Base-by-base conservation (phyloP, 2,329 filamentous ascomycete species). In the Colletotrichum tropicicola region DNA sequence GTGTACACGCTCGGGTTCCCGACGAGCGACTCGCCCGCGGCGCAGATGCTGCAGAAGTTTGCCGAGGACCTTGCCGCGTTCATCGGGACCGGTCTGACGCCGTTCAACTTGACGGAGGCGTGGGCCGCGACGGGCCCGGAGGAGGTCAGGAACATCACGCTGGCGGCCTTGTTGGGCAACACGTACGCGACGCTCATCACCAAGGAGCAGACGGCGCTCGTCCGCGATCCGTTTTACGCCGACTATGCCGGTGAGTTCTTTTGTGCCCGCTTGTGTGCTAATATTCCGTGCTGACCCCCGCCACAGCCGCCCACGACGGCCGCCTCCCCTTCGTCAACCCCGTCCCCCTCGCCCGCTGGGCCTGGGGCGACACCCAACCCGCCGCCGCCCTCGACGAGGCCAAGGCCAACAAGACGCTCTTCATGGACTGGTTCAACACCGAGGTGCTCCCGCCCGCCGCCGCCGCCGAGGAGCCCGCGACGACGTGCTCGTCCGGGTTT, bases 301-400 rank as follows among this genome's bases (percentile, higher is more conserved):
- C 13, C 21, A 10, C 53, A 68, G 74, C 72, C 21, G 66, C 66
- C 3, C 70, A 78, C 65, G 72, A 74, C 53, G 74, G 74, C 37
- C 75, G 78, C 30, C 72, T 61, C 2, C 78, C 78, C 1, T 79
- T 79, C 47, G 71, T 80, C 12, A 73, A 79, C 65, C 78, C 78
- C 2, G 73, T 70, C 1, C 76, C 77, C 1, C 68, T 78, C 5
- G 56, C 69, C 3, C 75, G 77, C 15, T 79, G 78, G 78, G 73
- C 69, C 9, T 79, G 71, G 60, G 77, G 72, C 32, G 77, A 78
- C 66, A 67, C 68, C 9, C 60, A 73, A 5, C 67, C 73, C 1
- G 69, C 57, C 35, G 43, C 37, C n/a, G 57, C 56, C n/a, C 62
- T 57, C 41, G 67, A 69, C 5, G 66, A 69, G n/a, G 75, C 75